These are phyloP conservation scores for Lasiosphaeris hirsuta DNA, from an alignment of 495 filamentous ascomycete species.

Conservation along the genomic window DNA sequence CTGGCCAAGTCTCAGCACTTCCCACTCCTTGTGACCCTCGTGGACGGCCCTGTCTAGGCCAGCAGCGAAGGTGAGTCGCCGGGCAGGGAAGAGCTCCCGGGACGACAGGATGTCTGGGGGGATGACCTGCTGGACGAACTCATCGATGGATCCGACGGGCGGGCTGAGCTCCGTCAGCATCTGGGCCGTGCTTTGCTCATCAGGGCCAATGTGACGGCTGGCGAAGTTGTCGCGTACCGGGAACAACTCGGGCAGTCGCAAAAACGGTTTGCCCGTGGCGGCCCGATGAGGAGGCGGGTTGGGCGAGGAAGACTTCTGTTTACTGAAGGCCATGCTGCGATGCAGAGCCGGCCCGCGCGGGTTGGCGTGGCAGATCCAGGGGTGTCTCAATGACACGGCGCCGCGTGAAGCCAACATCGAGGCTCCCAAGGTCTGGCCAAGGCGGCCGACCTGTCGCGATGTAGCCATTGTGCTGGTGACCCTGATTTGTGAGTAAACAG, in stretches of 20 bases:
- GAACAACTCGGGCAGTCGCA: conserved; percentile 24
- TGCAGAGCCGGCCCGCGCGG: background rate
- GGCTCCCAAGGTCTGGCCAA: conserved; percentile 22
- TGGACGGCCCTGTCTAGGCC: conserved; percentile 1
- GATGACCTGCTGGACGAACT: conserved; percentile 87
- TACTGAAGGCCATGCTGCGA: too few species aligned
- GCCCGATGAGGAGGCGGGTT: too few species aligned
- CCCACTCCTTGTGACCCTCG: conserved; percentile 35
- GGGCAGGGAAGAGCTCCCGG: conserved; percentile 38
- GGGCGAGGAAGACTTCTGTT: background rate
- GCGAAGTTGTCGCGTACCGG: conserved; percentile 61
- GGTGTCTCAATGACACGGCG: background rate
- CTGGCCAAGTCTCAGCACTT: conserved; percentile 43
- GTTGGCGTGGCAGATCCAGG: background rate
- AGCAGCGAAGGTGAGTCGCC: conserved; percentile 18
- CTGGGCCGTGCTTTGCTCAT: conserved; percentile 60
- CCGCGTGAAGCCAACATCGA: conserved; percentile 17
- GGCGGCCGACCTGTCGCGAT: conserved; percentile 24
- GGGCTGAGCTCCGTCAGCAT: conserved; percentile 85
- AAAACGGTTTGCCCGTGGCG: conserved; percentile 4
- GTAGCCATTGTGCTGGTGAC: conserved; percentile 12
- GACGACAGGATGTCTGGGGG: conserved; percentile 77
- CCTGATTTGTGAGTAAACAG: background rate
- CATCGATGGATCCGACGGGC: conserved; percentile 67
- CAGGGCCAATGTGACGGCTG: conserved; percentile 91